Evolutionary conservation across 2,329 filamentous ascomycete species (phyloP), one percentile per base, ranked within the genome.

Genomic region (Calonectria crousiana): DNA sequence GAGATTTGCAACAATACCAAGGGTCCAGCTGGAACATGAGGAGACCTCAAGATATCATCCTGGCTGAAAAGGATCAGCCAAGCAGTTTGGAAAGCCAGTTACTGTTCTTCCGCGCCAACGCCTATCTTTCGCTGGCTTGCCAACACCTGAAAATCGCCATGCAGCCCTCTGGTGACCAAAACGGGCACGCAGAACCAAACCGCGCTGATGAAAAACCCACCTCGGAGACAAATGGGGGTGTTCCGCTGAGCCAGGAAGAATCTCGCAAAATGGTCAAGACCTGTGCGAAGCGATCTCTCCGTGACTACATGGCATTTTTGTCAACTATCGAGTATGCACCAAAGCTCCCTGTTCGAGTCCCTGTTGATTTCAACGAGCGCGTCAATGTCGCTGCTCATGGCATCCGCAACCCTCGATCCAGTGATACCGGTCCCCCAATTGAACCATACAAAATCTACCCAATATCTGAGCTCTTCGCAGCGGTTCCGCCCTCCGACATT

Each of bases 321-420:
- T 91, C 92, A 1, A 88, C 92, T 73, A 92, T 97, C 76, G 93
- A 97, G 79, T 97, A 97, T 84, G 94, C 95, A 0, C 94, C 94
- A 0, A 90, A 94, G 64, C 84, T 94, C 52, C 90, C 93, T 10
- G 84, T 90, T 56, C 89, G 92, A 56, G 85, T 91, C 32, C 90
- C 89, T 23, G 90, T 92, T 74, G 89, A 90, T 28, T 91, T 90
- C 77, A 86, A 86, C 34, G 85, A 89, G 53, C 90, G 90, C 73
- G 88, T 93, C 11, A 91, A 91, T 78, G 86, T 89, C 73, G 87
- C 89, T 30, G 88, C 89, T 60, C 86, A 90, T 78, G 88, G 86
- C 52, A 81, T 82, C 76, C 84, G 88, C 78, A 84, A 87, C 56
- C 83, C 85, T 11, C 84, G 87, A 52, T 81, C 85, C 69, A 82